These are phyloP conservation scores for Corymbia calophylla DNA, from an alignment of 441 rosid genomes.

Conservation along the genomic window DNA sequence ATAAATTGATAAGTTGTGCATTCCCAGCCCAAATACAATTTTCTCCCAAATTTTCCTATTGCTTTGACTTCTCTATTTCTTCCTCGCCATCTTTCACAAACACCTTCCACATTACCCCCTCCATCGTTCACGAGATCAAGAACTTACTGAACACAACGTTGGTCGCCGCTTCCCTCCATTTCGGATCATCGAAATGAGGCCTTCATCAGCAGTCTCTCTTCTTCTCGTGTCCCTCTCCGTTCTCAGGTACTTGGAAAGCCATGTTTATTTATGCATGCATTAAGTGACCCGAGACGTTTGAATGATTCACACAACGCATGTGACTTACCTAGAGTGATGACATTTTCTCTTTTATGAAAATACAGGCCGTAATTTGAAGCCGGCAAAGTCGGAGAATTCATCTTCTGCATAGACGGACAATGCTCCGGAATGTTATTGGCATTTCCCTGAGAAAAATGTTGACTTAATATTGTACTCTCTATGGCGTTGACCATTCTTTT, in stretches of 20 bases:
- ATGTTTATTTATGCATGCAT: background rate
- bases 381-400: background rate
- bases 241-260: background rate
- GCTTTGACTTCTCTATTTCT: no score
- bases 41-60: no score
- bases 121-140: background rate
- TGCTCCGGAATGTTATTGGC: background rate
- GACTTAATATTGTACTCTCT: background rate
- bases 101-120: background rate
- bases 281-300: background rate
- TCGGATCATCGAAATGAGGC: background rate
- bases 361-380: background rate
- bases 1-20: no score
- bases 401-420: background rate
- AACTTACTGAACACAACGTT: background rate
- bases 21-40: no score
- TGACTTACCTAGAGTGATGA: background rate
- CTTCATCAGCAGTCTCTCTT: background rate
- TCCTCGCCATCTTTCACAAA: background rate
- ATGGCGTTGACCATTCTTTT: background rate
- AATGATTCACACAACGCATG: background rate
- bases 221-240: background rate
- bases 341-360: background rate
- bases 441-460: background rate
- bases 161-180: background rate